Base-by-base conservation (phyloP, 2,329 filamentous ascomycete species). In the Fusarium metavorans region DNA sequence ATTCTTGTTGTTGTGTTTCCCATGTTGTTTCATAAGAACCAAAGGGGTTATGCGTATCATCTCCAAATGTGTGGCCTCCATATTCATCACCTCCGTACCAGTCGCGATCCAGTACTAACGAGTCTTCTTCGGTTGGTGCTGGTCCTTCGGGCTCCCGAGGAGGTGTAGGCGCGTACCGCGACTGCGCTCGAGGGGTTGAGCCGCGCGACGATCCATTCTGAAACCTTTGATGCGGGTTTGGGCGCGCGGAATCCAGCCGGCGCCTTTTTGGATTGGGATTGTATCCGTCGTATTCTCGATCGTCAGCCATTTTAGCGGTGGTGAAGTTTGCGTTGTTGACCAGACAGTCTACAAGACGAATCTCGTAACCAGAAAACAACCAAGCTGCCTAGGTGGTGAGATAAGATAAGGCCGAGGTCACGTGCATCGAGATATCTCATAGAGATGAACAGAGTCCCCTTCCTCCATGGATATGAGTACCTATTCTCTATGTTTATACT, bases 11-110 rank as follows among this genome's bases (percentile, higher is more conserved):
- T 80, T 94, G 92, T 43, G 87, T 88, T 72, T 95, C 95, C 83
- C 92, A 92, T 81, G 92, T 92, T 23, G 92, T 89, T 73, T 92
- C 93, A 68, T 92, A 92, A 1, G 91, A 91, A 11, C 94, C 94
- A 79, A 98, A 98, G 0, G 95, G 95, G 80, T 98, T 97, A 83
- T 98, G 95, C n/a, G 92, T 88, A 73, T 98, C 95, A 80, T 98
- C 95, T 74, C 95, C 95, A 78, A 98, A 94, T 0, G 92, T 93
- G 79, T 97, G 94, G 0, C 90, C 89, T 30, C 92, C 94, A 67
- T 92, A 91, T 81, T 98, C 95, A 79, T 97, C 95, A 57, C 94
- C 94, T 25, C 91, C 92, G 79, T 98, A 98, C 95, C 95, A 98
- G 83, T 98, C 95, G 71, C 95, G 91, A 81, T 98, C 95, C 64